Percentiles rank a stretch among this genome's conserved stretches.
Conservation (phyloP, 768 basidiomycete species). For the Russula compacta region DNA sequence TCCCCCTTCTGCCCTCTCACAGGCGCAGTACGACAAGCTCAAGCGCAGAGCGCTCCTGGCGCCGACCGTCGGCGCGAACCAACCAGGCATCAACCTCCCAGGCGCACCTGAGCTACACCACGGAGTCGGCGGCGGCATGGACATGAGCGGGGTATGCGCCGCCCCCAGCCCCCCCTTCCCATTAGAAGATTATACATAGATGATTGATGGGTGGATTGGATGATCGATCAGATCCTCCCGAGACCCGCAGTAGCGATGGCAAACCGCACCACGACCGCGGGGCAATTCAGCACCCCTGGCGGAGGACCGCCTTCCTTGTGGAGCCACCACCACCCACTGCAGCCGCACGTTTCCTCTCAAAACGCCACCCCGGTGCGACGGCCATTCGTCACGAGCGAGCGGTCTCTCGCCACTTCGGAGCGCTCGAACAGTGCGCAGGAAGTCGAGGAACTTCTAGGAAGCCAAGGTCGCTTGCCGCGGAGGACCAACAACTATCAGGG, state of each 20-base stretch:
- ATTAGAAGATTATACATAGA: not conserved
- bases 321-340: slow-evolving; percentile 3
- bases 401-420: slow-evolving; percentile 30
- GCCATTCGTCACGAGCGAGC: slow-evolving; percentile 37
- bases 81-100: slow-evolving; percentile 5
- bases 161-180: too few species aligned
- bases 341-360: not conserved
- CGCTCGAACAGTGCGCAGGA: slow-evolving; percentile 57
- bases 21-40: slow-evolving; percentile 75
- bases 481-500: not conserved
- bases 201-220: too few species aligned
- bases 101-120: slow-evolving; percentile 1
- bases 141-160: slow-evolving; percentile 2
- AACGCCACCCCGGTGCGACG: slow-evolving; percentile 19
- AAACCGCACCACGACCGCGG: not conserved
- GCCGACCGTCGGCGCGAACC: slow-evolving; percentile 1
- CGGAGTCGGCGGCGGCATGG: not conserved
- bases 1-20: not conserved
- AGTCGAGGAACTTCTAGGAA: slow-evolving; percentile 55
- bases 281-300: not conserved
- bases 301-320: slow-evolving; percentile 10
- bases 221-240: slow-evolving; percentile 3
- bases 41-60: slow-evolving; percentile 71
- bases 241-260: slow-evolving; percentile 2
- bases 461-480: slow-evolving; percentile 10